These are phyloP conservation scores for Stereum hirsutum DNA, from an alignment of 1,284 basidiomycete genomes.

Conservation along the genomic window DNA sequence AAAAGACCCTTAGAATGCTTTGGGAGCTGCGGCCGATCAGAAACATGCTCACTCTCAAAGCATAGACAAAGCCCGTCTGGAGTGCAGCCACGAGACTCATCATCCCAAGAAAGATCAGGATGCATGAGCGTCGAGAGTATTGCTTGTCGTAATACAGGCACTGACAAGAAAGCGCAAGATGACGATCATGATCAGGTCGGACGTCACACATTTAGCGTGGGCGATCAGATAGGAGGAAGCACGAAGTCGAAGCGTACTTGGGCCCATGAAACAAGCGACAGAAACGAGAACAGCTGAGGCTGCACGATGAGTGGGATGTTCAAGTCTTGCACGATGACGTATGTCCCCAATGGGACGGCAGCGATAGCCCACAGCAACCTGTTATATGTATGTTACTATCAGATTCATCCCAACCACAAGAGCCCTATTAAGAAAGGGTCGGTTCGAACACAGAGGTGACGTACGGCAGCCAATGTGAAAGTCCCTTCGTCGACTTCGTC, in stretches of 20 bases:
- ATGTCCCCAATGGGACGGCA: conserved; percentile 57
- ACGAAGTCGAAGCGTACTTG: too few species aligned
- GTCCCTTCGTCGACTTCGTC: conserved; percentile 63
- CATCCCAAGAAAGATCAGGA: conserved; percentile 24
- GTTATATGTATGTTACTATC: too few species aligned
- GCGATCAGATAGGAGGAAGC: too few species aligned
- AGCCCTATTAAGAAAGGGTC: too few species aligned
- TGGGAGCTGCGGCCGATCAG: conserved; percentile 8
- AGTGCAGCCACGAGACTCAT: conserved; percentile 42
- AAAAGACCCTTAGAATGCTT: conserved; percentile 4
- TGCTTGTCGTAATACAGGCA: conserved; percentile 51
- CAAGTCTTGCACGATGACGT: conserved; percentile 56
- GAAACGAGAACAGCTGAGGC: conserved; percentile 62
- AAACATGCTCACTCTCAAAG: conserved; percentile 32
- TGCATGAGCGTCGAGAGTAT: conserved; percentile 22
- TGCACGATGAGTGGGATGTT: conserved; percentile 72
- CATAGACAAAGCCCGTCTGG: conserved; percentile 53
- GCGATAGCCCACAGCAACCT: conserved; percentile 63
- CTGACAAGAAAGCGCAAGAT: conserved; percentile 22
- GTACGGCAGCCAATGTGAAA: conserved; percentile 65
- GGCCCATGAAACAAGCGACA: conserved; percentile 58
- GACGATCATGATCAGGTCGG: neutral
- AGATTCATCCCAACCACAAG: too few species aligned
- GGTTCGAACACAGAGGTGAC: conserved; percentile 1
- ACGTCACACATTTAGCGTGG: neutral